Base-by-base conservation (phyloP, 108 stramenopile genomes). In the Nitzschia putrida region DNA sequence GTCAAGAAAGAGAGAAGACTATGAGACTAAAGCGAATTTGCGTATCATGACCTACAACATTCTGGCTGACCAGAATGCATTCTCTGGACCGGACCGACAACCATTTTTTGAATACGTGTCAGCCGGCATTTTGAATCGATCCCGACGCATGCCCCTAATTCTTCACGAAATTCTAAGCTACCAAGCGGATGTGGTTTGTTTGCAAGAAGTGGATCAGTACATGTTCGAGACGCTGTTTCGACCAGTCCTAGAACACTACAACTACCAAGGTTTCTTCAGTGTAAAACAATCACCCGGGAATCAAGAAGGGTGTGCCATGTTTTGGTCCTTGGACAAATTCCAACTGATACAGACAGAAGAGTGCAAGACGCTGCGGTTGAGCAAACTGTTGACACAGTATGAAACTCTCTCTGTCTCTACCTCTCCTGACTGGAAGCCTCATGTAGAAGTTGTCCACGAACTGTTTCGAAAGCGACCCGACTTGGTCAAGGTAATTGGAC, bases 11-110 rank as follows among this genome's bases (percentile, higher is more conserved):
- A 72, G 69, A 29, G 16, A 13, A 22, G 29, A 34, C 29, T 4
- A 34, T 4, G 24, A 42, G 14, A 57, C 44, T 23, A 9, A 16
- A 44, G 20, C 4, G 2, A 25, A 25, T 16, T 26, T 90, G 18
- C 78, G 91, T 25, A 78, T 92, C 14, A 63, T 89, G 39, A 70
- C 91, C 7, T 92, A 86, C 81, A 92, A 92, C 69, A 76, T 92
- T 55, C 69, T 92, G 41, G 91, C 91, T 7, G 91, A 92, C 80
- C 78, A 80, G 25, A 84, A 89, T 68, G 81, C 79, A 34, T 77
- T 72, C 47, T 71, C 78, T 8, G 55, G 54, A 2, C 55, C 69
- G 26, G 78, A 84, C 44, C 55, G 72, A 52, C 38, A 63, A 55
- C 57, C 64, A 29, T 74, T 78, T 50, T 85, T 77, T 61, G 72